Percentiles rank a stretch among this genome's conserved stretches.
Conservation (phyloP, 345 rosid genomes). For the Linum usitatissimum region DNA sequence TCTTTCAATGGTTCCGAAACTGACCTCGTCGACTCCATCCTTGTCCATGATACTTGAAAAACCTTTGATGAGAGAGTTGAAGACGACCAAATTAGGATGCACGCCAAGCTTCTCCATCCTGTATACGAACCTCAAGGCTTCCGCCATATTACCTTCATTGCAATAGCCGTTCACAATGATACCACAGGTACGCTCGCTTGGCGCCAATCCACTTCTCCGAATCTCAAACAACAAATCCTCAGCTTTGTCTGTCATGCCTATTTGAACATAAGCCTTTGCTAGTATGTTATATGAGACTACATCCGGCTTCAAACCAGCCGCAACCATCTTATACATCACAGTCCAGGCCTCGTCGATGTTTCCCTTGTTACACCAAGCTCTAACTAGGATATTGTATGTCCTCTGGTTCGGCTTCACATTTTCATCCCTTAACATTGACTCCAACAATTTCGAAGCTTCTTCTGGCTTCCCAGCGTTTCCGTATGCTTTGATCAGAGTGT, state of each 20-base stretch:
- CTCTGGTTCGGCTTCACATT: slow-evolving; percentile 57
- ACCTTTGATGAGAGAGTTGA: slow-evolving; percentile 80
- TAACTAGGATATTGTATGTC: slow-evolving; percentile 67
- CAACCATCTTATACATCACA: slow-evolving; percentile 56
- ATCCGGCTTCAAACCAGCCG: slow-evolving; percentile 58
- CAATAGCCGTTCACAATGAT: slow-evolving; percentile 70
- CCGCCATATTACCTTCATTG: slow-evolving; percentile 69
- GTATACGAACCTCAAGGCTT: slow-evolving; percentile 61
- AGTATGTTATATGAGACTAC: slow-evolving; percentile 74
- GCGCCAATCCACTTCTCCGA: slow-evolving; percentile 45
- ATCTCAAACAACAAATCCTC: slow-evolving; percentile 70
- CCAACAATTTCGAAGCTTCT: slow-evolving; percentile 55
- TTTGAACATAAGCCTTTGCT: slow-evolving; percentile 63
- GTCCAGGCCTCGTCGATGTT: slow-evolving; percentile 72
- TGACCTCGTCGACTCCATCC: slow-evolving; percentile 75
- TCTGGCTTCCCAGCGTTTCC: slow-evolving; percentile 66
- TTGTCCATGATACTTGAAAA: slow-evolving; percentile 49
- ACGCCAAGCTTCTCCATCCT: slow-evolving; percentile 79
- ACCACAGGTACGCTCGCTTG: slow-evolving; percentile 78
- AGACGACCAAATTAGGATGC: slow-evolving; percentile 71
- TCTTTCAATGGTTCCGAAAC: neutral
- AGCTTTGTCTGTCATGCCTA: slow-evolving; percentile 47
- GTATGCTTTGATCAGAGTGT: slow-evolving; percentile 81
- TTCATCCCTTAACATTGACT: slow-evolving; percentile 43
- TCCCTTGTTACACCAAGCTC: slow-evolving; percentile 69